Base-by-base conservation (phyloP, 352 stramenopile genomes). In the Globisporangium mamillatum region DNA sequence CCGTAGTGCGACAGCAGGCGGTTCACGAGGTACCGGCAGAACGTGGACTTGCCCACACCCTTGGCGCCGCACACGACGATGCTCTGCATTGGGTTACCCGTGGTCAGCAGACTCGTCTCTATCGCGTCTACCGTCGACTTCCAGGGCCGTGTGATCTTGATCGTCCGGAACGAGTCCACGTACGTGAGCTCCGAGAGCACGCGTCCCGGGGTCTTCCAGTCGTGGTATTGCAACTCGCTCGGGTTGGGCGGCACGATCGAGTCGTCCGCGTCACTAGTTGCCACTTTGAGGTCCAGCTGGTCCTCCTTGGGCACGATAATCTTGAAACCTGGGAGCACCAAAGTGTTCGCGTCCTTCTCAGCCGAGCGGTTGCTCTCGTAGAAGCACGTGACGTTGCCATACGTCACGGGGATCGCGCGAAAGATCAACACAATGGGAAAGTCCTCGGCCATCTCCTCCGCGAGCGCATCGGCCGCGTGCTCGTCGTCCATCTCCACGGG, bases 41-140 rank as follows among this genome's bases (percentile, higher is more conserved):
- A 97, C 12, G 92, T 99, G 22, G 91, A 98, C 76, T 99, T 99
- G 20, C 97, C 97, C 20, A 98, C 94, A 36, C 95, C 94, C 69
- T 99, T 98, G 25, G 90, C 94, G 34, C 97, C 97, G 75, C 92
- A 98, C 16, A 99, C 88, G 16, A 98, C 74, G 22, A 98, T 90
- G 36, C 85, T 82, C 44, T 89, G 80, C 24, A 22, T 71, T 0
- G 32, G 48, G 46, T 52, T 67, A 5, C 27, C 60, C 2, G 68
- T 55, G 0, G 32, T 29, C 18, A 84, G 22, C 16, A 89, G 53
- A 38, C 76, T 85, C 44, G 59, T 32, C 59, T 86, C 67, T 18
- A 96, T 68, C 52, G 63, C 60, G 10, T 89, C 73, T 1, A 73
- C 84, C 0, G 82, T 84, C 1, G 65, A 36, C 34, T 73, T 76